phyloP scores from a whole-genome alignment of 495 filamentous ascomycete genomes.

The Talaromyces thailandensis region DNA sequence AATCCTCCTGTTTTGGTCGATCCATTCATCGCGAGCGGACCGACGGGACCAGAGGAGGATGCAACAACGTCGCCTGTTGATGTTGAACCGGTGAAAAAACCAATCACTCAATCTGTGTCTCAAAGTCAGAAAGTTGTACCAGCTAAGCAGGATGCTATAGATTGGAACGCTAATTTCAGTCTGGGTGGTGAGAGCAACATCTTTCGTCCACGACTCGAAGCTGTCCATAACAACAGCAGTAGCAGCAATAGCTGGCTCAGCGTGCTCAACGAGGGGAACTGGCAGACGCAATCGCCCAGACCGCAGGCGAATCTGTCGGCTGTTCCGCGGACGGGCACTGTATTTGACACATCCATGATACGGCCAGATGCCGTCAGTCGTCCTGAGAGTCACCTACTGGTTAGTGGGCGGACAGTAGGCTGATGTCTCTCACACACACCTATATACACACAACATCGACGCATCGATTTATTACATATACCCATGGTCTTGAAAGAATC shows the following conservation, averaged over 20 bases:
- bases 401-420: slow-evolving; percentile 42
- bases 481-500: neutral
- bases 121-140: neutral
- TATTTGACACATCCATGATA: slow-evolving; percentile 28
- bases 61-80: neutral
- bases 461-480: neutral
- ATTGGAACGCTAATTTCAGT: slow-evolving; percentile 2
- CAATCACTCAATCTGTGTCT: neutral
- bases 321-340: slow-evolving; percentile 21
- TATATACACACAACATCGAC: slow-evolving; percentile 11
- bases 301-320: slow-evolving; percentile 8
- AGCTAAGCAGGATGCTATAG: slow-evolving; percentile 1
- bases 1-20: slow-evolving; percentile 1
- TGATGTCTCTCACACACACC: slow-evolving; percentile 14
- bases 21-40: neutral
- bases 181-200: slow-evolving; percentile 44
- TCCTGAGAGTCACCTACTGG: slow-evolving; percentile 38
- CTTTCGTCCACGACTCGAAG: slow-evolving; percentile 78
- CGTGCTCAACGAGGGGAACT: slow-evolving; percentile 73
- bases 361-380: slow-evolving; percentile 27
- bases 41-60: neutral
- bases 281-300: slow-evolving; percentile 24
- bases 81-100: slow-evolving; percentile 2
- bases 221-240: slow-evolving; percentile 49
- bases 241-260: slow-evolving; percentile 71